These are phyloP conservation scores for Aspergillus asperescens DNA, from an alignment of 495 filamentous ascomycete genomes.

Conservation along the genomic window DNA sequence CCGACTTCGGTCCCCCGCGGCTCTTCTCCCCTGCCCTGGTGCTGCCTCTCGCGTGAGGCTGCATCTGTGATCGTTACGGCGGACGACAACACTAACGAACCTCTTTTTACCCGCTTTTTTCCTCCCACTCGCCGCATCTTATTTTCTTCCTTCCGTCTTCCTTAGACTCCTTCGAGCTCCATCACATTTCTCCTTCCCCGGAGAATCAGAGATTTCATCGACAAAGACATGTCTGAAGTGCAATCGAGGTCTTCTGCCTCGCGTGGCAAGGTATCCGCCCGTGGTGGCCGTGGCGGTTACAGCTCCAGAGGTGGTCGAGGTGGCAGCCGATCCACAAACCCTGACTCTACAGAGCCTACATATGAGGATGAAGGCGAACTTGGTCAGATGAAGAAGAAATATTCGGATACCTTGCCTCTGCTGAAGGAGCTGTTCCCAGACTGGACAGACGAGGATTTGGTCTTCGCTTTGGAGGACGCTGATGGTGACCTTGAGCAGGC, in stretches of 20 bases:
- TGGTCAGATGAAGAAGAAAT: slow-evolving; percentile 84
- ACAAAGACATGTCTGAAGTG: slow-evolving; percentile 79
- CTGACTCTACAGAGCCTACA: slow-evolving; percentile 54
- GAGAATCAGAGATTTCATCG: slow-evolving; percentile 22
- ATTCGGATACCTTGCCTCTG: slow-evolving; percentile 62
- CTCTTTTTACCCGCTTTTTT: slow-evolving; percentile 28
- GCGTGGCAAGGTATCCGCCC: slow-evolving; percentile 74
- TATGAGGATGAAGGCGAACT: slow-evolving; percentile 87
- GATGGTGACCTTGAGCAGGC: slow-evolving; percentile 79
- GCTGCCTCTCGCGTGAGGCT: slow-evolving; percentile 42
- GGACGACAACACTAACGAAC: slow-evolving; percentile 19
- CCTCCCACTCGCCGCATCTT: slow-evolving; percentile 28
- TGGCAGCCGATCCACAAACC: slow-evolving; percentile 63
- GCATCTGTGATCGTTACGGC: slow-evolving; percentile 24
- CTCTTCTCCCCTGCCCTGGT: slow-evolving; percentile 33
- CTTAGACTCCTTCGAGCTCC: slow-evolving; percentile 32
- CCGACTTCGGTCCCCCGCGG: slow-evolving; percentile 25
- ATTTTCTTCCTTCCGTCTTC: slow-evolving; percentile 33
- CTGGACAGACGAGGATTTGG: slow-evolving; percentile 87
- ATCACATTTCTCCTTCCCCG: slow-evolving; percentile 33
- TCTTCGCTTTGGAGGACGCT: slow-evolving; percentile 87
- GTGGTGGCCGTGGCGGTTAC: slow-evolving; percentile 79
- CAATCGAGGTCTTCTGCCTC: slow-evolving; percentile 69
- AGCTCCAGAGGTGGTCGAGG: slow-evolving; percentile 66
- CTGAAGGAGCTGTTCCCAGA: slow-evolving; percentile 89